Percentiles rank a stretch among this genome's conserved stretches.
phyloP scores from a whole-genome alignment of 1,284 basidiomycete genomes.

The Singerocomus inundabilis region DNA sequence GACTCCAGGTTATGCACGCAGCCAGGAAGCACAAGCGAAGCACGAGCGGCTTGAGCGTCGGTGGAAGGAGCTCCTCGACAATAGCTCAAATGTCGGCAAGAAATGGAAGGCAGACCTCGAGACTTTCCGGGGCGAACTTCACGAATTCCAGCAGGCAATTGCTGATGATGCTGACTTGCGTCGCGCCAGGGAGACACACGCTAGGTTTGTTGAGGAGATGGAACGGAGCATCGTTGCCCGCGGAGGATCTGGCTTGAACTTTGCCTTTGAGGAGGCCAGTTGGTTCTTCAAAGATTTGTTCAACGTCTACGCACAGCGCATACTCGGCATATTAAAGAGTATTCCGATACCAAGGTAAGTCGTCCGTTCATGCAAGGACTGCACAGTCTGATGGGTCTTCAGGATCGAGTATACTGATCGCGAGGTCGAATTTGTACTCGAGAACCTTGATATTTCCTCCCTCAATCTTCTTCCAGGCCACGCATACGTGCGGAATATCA shows the following conservation, averaged over 20 bases:
- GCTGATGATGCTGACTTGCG: slow-evolving; percentile 47
- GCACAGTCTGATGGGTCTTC: slow-evolving; percentile 3
- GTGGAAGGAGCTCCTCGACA: slow-evolving; percentile 49
- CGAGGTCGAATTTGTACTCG: slow-evolving; percentile 67
- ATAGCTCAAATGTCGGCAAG: slow-evolving; percentile 39
- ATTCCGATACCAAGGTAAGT: slow-evolving; percentile 65
- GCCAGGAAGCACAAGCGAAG: slow-evolving; percentile 43
- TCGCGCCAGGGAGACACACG: slow-evolving; percentile 45
- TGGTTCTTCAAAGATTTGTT: slow-evolving; percentile 76
- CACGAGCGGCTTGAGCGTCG: slow-evolving; percentile 45
- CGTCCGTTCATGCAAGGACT: neutral
- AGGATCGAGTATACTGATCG: slow-evolving; percentile 67
- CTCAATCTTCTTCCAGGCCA: slow-evolving; percentile 66
- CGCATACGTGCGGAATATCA: slow-evolving; percentile 68
- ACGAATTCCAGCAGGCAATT: slow-evolving; percentile 45
- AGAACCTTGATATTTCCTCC: slow-evolving; percentile 65
- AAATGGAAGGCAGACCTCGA: slow-evolving; percentile 54
- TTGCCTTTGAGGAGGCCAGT: slow-evolving; percentile 52
- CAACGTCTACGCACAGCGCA: slow-evolving; percentile 59
- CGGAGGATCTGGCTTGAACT: slow-evolving; percentile 40
- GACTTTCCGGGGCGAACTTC: slow-evolving; percentile 42
- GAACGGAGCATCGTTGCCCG: slow-evolving; percentile 43
- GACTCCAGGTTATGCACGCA: slow-evolving; percentile 49
- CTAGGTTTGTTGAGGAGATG: slow-evolving; percentile 45
- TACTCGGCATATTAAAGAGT: slow-evolving; percentile 47